Evolutionary conservation across 2,329 filamentous ascomycete species (phyloP).

Genomic region (Colletotrichum abscissum): DNA sequence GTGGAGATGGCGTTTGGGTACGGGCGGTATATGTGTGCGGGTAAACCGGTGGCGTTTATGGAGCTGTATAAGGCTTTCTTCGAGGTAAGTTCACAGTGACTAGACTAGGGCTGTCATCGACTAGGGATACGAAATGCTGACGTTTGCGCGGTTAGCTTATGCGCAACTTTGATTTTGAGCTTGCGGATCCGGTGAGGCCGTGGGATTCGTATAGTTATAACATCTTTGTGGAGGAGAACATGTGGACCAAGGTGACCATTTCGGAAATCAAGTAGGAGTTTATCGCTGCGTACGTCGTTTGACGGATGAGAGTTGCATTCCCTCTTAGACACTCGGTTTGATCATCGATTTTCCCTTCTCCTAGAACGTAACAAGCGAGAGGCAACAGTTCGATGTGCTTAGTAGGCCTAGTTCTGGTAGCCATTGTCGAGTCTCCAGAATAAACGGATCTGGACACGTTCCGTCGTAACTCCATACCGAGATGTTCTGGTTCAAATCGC

Average conservation of each 20-base stretch:
- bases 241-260: slow-evolving; percentile 8
- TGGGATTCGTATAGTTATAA: slow-evolving; percentile 4
- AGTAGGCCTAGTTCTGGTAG: too few relatives aligned
- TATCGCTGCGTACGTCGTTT: neutral
- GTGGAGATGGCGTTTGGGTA: slow-evolving; percentile 63
- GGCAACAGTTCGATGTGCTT: too few relatives aligned
- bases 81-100: neutral
- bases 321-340: too few relatives aligned
- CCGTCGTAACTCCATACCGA: too few relatives aligned
- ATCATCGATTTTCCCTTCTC: too few relatives aligned
- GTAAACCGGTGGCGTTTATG: slow-evolving; percentile 62
- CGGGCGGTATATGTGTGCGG: slow-evolving; percentile 59
- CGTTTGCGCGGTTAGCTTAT: neutral
- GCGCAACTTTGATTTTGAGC: slow-evolving; percentile 25
- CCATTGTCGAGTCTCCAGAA: too few relatives aligned
- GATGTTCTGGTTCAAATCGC: too few relatives aligned
- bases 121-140: too few relatives aligned
- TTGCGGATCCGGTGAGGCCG: neutral
- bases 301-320: too few relatives aligned
- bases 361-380: too few relatives aligned
- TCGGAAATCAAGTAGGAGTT: neutral
- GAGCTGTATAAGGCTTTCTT: slow-evolving; percentile 58
- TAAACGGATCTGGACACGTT: too few relatives aligned
- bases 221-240: slow-evolving; percentile 10
- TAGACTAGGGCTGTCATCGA: too few relatives aligned